A percentile compares a stretch with the other conserved stretches of the same genome.
Evolutionary conservation across 495 filamentous ascomycete genomes (phyloP).

Genomic region (Talaromyces borbonicus): DNA sequence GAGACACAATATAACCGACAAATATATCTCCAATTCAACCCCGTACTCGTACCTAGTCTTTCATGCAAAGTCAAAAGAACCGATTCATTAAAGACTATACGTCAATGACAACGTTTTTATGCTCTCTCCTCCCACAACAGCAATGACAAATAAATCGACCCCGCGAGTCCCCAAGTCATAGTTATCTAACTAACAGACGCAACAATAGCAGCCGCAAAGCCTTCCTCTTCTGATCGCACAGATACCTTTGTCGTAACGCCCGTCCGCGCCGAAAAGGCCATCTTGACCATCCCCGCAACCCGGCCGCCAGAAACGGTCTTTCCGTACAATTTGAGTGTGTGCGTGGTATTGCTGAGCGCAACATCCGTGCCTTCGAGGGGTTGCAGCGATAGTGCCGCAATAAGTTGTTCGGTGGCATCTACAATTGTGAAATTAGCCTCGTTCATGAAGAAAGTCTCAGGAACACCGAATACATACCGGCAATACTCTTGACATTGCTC

Average conservation of each 20-base stretch:
- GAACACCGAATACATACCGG: conserved; percentile 50
- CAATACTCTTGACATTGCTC: conserved; percentile 81
- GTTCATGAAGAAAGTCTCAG: conserved; percentile 11
- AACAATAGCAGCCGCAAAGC: conserved; percentile 75
- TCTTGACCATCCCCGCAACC: conserved; percentile 78
- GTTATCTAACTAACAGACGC: conserved; percentile 63
- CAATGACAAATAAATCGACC: neutral
- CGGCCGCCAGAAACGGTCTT: conserved; percentile 88
- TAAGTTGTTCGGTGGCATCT: conserved; percentile 93
- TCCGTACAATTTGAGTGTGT: conserved; percentile 90
- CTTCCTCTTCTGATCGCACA: conserved; percentile 83
- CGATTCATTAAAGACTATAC: too few relatives aligned
- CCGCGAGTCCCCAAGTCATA: neutral
- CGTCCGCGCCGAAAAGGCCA: conserved; percentile 87
- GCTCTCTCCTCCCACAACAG: conserved; percentile 1
- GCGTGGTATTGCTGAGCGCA: conserved; percentile 74
- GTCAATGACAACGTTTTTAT: too few relatives aligned
- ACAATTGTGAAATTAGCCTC: conserved; percentile 20
- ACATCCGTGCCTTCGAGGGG: conserved; percentile 91
- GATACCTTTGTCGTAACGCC: conserved; percentile 93
- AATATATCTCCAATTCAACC: too few relatives aligned
- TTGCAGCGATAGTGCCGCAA: conserved; percentile 78
- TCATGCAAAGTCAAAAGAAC: too few relatives aligned
- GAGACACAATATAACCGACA: too few relatives aligned
- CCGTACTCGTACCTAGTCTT: too few relatives aligned